A percentile compares a stretch with the other conserved stretches of the same genome.
These are phyloP conservation scores for Hypholoma fasciculare DNA, from an alignment of 768 basidiomycete genomes.

Conservation along the genomic window DNA sequence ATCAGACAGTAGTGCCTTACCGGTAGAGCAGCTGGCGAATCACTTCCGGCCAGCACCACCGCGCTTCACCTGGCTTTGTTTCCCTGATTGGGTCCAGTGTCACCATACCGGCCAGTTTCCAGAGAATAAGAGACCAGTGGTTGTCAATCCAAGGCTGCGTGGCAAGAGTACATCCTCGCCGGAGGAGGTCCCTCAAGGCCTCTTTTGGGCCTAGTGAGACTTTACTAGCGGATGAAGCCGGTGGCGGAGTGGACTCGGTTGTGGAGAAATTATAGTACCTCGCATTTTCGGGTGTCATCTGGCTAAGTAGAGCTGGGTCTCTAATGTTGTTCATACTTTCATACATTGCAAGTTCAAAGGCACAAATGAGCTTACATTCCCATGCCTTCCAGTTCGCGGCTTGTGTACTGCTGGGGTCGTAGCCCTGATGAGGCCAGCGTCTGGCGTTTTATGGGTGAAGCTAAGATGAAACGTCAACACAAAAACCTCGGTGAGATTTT, in stretches of 20 bases:
- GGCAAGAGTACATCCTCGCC: slow-evolving; percentile 63
- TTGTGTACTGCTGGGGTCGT: slow-evolving; percentile 45
- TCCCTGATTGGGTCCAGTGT: slow-evolving; percentile 68
- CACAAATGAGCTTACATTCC: slow-evolving; percentile 46
- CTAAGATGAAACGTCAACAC: background rate
- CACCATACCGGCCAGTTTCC: slow-evolving; percentile 92
- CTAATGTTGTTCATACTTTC: slow-evolving; percentile 28
- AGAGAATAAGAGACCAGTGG: slow-evolving; percentile 87
- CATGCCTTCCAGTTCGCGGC: slow-evolving; percentile 44
- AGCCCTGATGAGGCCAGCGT: slow-evolving; percentile 51
- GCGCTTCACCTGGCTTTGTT: slow-evolving; percentile 38
- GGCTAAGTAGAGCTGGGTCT: slow-evolving; percentile 47
- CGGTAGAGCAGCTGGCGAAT: slow-evolving; percentile 84
- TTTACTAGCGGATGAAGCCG: slow-evolving; percentile 14
- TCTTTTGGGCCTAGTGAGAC: slow-evolving; percentile 44
- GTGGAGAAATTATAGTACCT: slow-evolving; percentile 61
- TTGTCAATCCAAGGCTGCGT: slow-evolving; percentile 87
- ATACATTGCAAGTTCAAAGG: slow-evolving; percentile 1
- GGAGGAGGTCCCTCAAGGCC: slow-evolving; percentile 55
- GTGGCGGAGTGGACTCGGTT: slow-evolving; percentile 24
- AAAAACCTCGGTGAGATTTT: background rate
- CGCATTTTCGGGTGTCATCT: slow-evolving; percentile 57
- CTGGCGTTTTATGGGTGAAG: slow-evolving; percentile 32
- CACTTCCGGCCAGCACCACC: slow-evolving; percentile 86
- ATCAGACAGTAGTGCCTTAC: slow-evolving; percentile 37